These are phyloP conservation scores for Melampsora americana DNA, from an alignment of 1,284 basidiomycete genomes.

Conservation along the genomic window DNA sequence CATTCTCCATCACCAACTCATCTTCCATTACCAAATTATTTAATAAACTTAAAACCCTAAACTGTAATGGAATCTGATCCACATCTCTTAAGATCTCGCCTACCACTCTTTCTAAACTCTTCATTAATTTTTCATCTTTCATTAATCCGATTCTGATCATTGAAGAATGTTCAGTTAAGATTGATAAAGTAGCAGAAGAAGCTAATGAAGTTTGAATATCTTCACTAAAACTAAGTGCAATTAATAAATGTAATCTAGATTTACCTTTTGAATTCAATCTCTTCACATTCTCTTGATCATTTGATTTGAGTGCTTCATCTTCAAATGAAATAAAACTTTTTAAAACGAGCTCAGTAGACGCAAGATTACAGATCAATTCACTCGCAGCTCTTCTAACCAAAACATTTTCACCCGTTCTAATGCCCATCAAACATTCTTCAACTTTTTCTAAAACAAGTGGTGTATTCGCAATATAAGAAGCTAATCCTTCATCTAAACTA, in stretches of 20 bases:
- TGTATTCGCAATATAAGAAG: conserved; percentile 63
- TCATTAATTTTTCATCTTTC: background rate
- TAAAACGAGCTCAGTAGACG: conserved; percentile 71
- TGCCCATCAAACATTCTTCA: conserved; percentile 71
- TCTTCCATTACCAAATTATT: no score
- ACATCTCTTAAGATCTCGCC: no score
- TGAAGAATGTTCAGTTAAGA: conserved; percentile 63
- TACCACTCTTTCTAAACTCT: conserved; percentile 18
- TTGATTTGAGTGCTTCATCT: conserved; percentile 53
- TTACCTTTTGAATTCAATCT: conserved; percentile 52
- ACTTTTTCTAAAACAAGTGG: conserved; percentile 67
- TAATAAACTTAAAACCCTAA: no score
- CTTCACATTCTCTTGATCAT: no score
- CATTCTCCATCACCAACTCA: no score
- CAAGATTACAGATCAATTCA: conserved; percentile 90
- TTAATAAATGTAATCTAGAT: conserved; percentile 73
- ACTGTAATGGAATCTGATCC: no score
- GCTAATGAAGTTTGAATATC: conserved; percentile 77
- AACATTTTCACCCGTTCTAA: conserved; percentile 63
- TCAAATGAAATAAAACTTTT: conserved; percentile 66
- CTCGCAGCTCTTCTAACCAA: conserved; percentile 80
- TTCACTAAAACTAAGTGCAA: conserved; percentile 77
- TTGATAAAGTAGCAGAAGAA: conserved; percentile 78
- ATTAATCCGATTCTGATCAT: conserved; percentile 56
- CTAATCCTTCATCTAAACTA: conserved; percentile 68